Base-by-base conservation (phyloP, 768 basidiomycete species). In the Gelatoporia subvermispora region DNA sequence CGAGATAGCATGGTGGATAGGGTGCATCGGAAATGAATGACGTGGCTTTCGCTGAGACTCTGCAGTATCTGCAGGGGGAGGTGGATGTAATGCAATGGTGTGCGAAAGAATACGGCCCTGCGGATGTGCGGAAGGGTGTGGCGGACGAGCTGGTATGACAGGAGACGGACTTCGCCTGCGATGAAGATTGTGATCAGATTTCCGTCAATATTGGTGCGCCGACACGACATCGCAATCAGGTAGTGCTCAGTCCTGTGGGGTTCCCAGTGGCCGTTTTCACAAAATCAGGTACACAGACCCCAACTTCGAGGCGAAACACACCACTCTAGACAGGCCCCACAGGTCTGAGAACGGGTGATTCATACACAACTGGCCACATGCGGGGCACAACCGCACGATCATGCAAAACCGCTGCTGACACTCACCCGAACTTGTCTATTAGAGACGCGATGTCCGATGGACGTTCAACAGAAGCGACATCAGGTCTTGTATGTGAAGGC, bases 341-440 rank as follows among this genome's bases (percentile, higher is more conserved):
- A n/a, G n/a, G n/a, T n/a, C n/a, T n/a, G n/a, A n/a, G n/a, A n/a
- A n/a, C n/a, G n/a, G n/a, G n/a, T n/a, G n/a, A n/a, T n/a, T n/a
- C n/a, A n/a, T n/a, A n/a, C n/a, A n/a, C n/a, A n/a, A n/a, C n/a
- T n/a, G n/a, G n/a, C n/a, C n/a, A n/a, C n/a, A n/a, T n/a, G n/a
- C n/a, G n/a, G n/a, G n/a, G n/a, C n/a, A n/a, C n/a, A n/a, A n/a
- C n/a, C n/a, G n/a, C n/a, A n/a, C n/a, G n/a, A n/a, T n/a, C n/a
- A n/a, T n/a, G n/a, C n/a, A n/a, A n/a, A n/a, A n/a, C n/a, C n/a
- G n/a, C n/a, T n/a, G n/a, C 13, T 31, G 28, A n/a, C 5, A 75
- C 79, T 69, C 66, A 82, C 79, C 66, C 65, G 51, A 79, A 75
- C 58, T 65, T 69, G 49, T 57, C 70, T 48, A 73, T 70, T 49